Evolutionary conservation across 805 yeast genomes (phyloP), one percentile per base, ranked within the genome.

Genomic region (Ogataea pignaliae): DNA sequence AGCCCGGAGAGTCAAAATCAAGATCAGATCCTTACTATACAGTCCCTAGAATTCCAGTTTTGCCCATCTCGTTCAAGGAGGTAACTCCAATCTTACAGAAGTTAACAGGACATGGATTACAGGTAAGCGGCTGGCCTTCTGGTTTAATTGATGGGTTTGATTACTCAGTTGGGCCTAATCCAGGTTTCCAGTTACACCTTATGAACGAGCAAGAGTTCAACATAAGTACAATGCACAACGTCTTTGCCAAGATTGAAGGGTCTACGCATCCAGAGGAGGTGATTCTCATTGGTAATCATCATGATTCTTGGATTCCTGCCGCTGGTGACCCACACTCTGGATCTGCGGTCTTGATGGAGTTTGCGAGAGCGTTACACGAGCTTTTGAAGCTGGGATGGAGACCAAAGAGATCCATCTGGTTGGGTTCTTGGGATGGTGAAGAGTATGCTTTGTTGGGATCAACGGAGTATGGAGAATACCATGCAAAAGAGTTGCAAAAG

Each of bases 391-490:
- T 58, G 1, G 88, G 88, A 9, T 87, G 90, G 90, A 76, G 73
- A 55, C 95, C 95, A 10, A 60, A 76, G 40, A 69, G 93, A 55
- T 78, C 89, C 0, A 81, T 88, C 18, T 71, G 78, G 42, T 69
- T 88, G 37, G 83, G 83, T 0, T 79, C 86, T 28, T 88, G 89
- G 89, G 95, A 88, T 63, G 95, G 87, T 31, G 89, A 81, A 51
- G 88, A 82, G 56, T 76, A 76, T 49, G 91, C 85, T 0, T 65
- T 80, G 43, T 51, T 87, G 29, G 96, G 96, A 1, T 79, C 89
- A 0, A 82, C 93, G 0, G 93, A 87, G 55, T 85, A 73, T 67
- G 88, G 83, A 6, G 91, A 85, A 59, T 79, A 78, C 43, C 68
- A 76, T 43, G 72, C 71, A 2, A 57, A 67, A 21, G 55, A 56